These are phyloP conservation scores for Mycena albidolilacea DNA, from an alignment of 768 basidiomycete species.

Conservation along the genomic window DNA sequence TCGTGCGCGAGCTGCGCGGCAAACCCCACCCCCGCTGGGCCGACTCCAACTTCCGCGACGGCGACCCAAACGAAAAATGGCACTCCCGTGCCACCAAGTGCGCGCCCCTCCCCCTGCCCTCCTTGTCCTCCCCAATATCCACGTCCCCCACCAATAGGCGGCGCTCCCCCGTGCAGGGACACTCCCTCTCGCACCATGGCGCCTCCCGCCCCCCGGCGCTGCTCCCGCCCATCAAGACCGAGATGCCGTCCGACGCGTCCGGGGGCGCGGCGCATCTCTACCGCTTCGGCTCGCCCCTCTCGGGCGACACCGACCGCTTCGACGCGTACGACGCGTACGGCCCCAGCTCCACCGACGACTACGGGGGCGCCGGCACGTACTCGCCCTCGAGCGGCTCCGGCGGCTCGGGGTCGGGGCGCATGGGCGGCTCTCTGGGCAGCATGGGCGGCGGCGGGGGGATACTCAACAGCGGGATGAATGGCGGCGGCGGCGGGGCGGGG, in stretches of 20 bases:
- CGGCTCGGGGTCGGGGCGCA: conserved; percentile 20
- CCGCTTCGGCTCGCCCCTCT: conserved; percentile 72
- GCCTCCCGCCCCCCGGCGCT: conserved; percentile 39
- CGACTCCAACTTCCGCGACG: conserved; percentile 82
- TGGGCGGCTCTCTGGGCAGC: no score
- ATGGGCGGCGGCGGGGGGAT: no score
- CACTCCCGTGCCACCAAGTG: conserved; percentile 87
- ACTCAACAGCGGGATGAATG: no score
- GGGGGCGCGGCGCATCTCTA: conserved; percentile 58
- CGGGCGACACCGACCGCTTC: conserved; percentile 45
- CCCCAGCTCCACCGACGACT: conserved; percentile 57
- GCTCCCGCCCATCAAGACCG: conserved; percentile 73
- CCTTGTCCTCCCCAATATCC: conserved; percentile 35
- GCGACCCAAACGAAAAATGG: conserved; percentile 89
- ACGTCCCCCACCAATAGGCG: conserved; percentile 40
- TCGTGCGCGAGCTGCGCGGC: conserved; percentile 90
- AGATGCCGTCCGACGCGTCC: conserved; percentile 63
- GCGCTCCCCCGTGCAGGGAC: conserved; percentile 31
- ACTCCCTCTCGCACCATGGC: conserved; percentile 32
- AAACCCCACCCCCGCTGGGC: conserved; percentile 93
- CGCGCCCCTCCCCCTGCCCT: conserved; percentile 55
- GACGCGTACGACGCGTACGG: conserved; percentile 42
- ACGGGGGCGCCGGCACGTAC: conserved; percentile 51
- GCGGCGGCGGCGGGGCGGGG: neutral
- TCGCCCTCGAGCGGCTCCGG: conserved; percentile 52